Percentiles rank a stretch among this genome's conserved stretches.
Evolutionary conservation across 768 basidiomycete species (phyloP).

Genomic region (Termitomyces eurrhizus): DNA sequence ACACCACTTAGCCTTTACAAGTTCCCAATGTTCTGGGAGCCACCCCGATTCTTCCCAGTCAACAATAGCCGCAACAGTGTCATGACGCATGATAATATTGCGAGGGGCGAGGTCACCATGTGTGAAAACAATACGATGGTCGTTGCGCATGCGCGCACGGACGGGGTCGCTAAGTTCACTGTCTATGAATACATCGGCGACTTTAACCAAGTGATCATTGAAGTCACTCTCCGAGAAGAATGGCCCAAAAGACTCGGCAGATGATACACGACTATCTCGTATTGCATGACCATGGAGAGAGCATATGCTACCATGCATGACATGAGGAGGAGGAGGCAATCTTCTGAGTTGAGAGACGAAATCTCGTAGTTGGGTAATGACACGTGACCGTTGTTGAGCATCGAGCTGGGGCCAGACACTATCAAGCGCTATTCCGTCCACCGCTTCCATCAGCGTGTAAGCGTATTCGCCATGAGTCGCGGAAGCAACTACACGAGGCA

Average conservation of each 20-base stretch:
- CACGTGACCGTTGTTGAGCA: constrained; percentile 6
- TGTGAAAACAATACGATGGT: constrained; percentile 22
- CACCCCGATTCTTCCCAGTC: constrained; percentile 32
- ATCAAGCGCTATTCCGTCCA: constrained; percentile 1
- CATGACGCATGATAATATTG: constrained; percentile 34
- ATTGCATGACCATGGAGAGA: constrained; percentile 8
- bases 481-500: constrained; percentile 5
- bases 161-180: constrained; percentile 5
- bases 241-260: background rate
- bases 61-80: constrained; percentile 23
- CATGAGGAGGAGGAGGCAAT: constrained; percentile 2
- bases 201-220: constrained; percentile 7
- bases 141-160: constrained; percentile 3
- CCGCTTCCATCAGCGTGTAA: constrained; percentile 5
- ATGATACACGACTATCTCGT: constrained; percentile 6
- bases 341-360: constrained; percentile 4
- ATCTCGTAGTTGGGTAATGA: constrained; percentile 5
- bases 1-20: constrained; percentile 10
- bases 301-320: background rate
- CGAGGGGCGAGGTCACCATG: constrained; percentile 39
- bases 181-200: constrained; percentile 6
- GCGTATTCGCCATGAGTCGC: constrained; percentile 2
- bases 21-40: constrained; percentile 32
- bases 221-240: constrained; percentile 5
- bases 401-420: constrained; percentile 3